These are phyloP conservation scores for Termitomyces titanicus DNA, from an alignment of 768 basidiomycete species.

Conservation along the genomic window DNA sequence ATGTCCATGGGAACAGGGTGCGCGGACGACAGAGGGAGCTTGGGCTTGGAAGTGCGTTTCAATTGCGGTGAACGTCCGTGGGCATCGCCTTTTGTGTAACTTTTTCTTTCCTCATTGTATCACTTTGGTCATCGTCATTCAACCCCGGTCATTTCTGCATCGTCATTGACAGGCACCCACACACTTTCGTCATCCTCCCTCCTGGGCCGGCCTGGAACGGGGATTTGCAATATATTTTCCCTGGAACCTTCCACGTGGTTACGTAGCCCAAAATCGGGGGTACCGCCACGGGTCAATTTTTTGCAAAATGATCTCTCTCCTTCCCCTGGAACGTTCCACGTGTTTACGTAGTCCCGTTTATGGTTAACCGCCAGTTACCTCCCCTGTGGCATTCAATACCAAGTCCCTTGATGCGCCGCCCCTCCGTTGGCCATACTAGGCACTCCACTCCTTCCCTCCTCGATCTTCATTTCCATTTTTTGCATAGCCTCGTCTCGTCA, in stretches of 20 bases:
- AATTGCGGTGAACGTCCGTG: conserved; percentile 39
- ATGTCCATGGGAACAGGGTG: conserved; percentile 19
- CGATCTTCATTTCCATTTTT: neutral
- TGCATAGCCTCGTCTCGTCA: neutral
- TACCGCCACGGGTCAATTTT: too few species aligned
- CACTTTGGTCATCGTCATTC: too few species aligned
- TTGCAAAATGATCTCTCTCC: too few species aligned
- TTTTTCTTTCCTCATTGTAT: too few species aligned
- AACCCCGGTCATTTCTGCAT: too few species aligned
- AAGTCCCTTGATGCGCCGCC: neutral
- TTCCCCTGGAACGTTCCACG: conserved; percentile 1
- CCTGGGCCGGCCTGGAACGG: too few species aligned
- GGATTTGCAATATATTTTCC: too few species aligned
- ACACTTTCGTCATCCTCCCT: too few species aligned
- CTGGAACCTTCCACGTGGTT: too few species aligned
- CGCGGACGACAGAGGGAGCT: conserved; percentile 14
- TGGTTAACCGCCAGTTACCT: conserved; percentile 4
- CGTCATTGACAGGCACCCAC: too few species aligned
- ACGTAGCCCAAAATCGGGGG: too few species aligned
- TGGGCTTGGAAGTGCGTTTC: conserved; percentile 68
- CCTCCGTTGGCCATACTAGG: neutral
- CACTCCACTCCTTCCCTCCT: neutral
- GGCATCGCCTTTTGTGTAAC: too few species aligned
- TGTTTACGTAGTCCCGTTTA: neutral
- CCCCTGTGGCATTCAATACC: neutral